Evolutionary conservation across 768 basidiomycete species (phyloP), one percentile per base, ranked within the genome.

Genomic region (Boletus rex-veris): DNA sequence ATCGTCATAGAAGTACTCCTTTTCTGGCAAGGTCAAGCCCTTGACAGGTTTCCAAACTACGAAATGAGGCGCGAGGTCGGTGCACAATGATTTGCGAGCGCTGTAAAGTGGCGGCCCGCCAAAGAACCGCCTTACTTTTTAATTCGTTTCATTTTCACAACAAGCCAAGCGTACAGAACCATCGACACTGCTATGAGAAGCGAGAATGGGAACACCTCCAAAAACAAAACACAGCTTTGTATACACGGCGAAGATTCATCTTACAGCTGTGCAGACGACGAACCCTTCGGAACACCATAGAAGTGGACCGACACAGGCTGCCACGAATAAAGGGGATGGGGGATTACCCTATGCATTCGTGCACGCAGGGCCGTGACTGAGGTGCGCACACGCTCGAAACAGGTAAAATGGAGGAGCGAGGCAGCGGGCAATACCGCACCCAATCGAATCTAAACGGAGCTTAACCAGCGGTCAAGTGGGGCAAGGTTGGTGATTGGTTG

Each of bases 391-490:
- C 52, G 50, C 45, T 58, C 53, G 48, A 55, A 54, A 59, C 37
- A 46, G 57, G 54, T 6, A 46, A 50, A 55, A 60, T 28, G 49
- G 58, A 51, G 37, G 39, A 33, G 56, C 39, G 53, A 67, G 65
- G 67, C 61, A 58, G 56, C 49, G 57, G 54, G 48, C 48, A 58
- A 55, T 31, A 54, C 50, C 33, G 41, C 57, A 54, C 46, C 26
- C 57, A 48, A 54, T 57, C 58, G 59, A 58, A 43, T 41, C 56
- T 53, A 45, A 14, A 58, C 60, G 65, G 68, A 69, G 59, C 58
- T 70, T 64, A 67, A 58, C 50, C 50, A 58, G 46, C 49, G 55
- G 59, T 35, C 40, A 38, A 45, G 36, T 54, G 53, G 50, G 24
- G 52, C 50, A 57, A 43, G 40, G 33, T 45, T 45, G 39, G 40